Evolutionary conservation across 441 rosid species (phyloP).

Genomic region (Adansonia gregorii): DNA sequence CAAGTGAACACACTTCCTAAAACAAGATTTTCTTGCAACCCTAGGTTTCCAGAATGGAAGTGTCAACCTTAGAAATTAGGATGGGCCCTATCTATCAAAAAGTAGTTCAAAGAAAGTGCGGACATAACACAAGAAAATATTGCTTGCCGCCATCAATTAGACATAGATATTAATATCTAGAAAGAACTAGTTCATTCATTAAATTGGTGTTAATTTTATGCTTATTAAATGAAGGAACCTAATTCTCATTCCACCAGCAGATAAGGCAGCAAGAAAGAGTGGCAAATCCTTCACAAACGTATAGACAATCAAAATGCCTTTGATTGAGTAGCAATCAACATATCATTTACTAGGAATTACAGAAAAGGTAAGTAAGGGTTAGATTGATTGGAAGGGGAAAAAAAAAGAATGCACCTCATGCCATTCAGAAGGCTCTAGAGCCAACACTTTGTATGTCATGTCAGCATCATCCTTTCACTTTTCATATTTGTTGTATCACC

Average conservation of each 20-base stretch:
- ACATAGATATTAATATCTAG: background rate
- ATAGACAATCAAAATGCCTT: background rate
- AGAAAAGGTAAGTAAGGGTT: background rate
- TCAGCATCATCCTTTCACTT: background rate
- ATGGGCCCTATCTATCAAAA: background rate
- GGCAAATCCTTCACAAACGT: background rate
- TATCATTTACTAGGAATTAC: background rate
- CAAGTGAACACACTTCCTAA: background rate
- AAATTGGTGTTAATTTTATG: background rate
- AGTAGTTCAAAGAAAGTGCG: background rate
- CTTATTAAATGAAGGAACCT: background rate
- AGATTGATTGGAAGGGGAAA: background rate
- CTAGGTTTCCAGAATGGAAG: background rate
- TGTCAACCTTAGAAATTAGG: background rate
- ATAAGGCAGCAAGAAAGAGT: background rate
- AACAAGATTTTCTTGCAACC: background rate
- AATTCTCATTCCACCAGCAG: conserved; percentile 7
- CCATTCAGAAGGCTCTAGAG: background rate
- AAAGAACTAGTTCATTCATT: background rate
- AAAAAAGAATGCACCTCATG: background rate
- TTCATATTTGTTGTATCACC: background rate
- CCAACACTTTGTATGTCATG: background rate
- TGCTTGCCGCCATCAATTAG: background rate
- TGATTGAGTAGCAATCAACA: background rate
- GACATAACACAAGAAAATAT: background rate